Evolutionary conservation across 305 asterid genomes (phyloP).

Genomic region (Andrographis paniculata): DNA sequence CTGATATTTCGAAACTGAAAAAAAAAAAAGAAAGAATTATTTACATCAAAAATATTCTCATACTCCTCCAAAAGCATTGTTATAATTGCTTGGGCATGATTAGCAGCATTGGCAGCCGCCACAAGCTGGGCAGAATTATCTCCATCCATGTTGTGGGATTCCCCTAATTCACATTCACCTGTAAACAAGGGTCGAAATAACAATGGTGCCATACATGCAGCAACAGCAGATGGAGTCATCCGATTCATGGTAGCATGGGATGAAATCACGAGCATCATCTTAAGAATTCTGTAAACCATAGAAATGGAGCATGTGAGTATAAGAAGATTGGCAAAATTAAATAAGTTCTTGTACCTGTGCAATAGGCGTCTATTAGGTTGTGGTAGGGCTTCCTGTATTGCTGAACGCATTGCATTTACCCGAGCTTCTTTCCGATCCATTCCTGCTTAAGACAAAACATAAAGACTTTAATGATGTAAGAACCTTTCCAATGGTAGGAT

Average conservation of each 20-base stretch:
- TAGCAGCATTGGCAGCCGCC: conserved; percentile 99
- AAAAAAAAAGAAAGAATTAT: conserved; percentile 25
- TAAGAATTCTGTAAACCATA: conserved; percentile 54
- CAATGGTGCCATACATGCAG: conserved; percentile 99
- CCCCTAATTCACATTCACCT: conserved; percentile 98
- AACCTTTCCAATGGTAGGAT: neutral
- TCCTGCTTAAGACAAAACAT: conserved; percentile 38
- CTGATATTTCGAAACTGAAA: conserved; percentile 13
- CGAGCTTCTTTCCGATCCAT: conserved; percentile 84
- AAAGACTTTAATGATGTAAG: conserved; percentile 18
- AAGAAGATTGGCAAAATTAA: neutral
- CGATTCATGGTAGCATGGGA: conserved; percentile 77
- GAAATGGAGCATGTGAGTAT: conserved; percentile 19
- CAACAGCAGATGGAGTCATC: conserved; percentile 95
- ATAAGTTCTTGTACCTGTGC: conserved; percentile 56
- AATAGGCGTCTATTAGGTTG: conserved; percentile 94
- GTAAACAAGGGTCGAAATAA: conserved; percentile 96
- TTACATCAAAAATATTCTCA: conserved; percentile 72
- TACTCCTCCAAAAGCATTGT: conserved; percentile 92
- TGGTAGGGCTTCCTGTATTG: conserved; percentile 86
- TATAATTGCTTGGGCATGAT: conserved; percentile 90
- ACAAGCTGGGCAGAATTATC: conserved; percentile 94
- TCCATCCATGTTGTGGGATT: conserved; percentile 68
- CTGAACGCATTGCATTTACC: conserved; percentile 75
- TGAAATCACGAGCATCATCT: conserved; percentile 90